Conservation (phyloP, 1,284 basidiomycete species). For the Pseudozyma tsukubaensis region DNA sequence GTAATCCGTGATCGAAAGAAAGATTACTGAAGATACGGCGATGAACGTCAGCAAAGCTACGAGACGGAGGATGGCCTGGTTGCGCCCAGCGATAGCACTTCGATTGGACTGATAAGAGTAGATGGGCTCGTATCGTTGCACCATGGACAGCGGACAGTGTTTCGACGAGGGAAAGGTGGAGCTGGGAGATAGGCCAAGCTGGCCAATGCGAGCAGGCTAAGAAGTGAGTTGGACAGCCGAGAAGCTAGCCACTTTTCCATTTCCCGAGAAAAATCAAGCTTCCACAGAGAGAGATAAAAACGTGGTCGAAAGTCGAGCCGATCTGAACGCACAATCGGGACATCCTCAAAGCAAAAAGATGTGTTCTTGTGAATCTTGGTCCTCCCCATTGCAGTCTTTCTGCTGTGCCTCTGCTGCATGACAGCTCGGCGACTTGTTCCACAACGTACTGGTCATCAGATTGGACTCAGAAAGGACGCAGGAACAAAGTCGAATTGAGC, state of each 20-base stretch:
- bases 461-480: no score
- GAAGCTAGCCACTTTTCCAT: background rate
- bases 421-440: no score
- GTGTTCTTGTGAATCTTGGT: no score
- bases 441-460: no score
- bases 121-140: slow-evolving; percentile 29
- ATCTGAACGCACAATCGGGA: no score
- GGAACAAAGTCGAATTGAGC: background rate
- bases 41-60: slow-evolving; percentile 31
- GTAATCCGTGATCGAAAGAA: slow-evolving; percentile 32
- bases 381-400: no score
- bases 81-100: slow-evolving; percentile 17
- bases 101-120: slow-evolving; percentile 31
- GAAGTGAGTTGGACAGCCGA: background rate
- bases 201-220: background rate
- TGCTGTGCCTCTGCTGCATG: no score
- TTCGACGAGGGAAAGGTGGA: background rate
- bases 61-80: slow-evolving; percentile 27
- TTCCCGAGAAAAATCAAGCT: background rate
- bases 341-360: no score
- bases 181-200: background rate
- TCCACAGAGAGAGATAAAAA: no score
- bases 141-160: background rate
- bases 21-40: slow-evolving; percentile 34
- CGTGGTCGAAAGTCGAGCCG: no score